These are phyloP conservation scores for Ophiocordyceps camponoti-leonardi DNA, from an alignment of 2,329 filamentous ascomycete species.

Conservation along the genomic window DNA sequence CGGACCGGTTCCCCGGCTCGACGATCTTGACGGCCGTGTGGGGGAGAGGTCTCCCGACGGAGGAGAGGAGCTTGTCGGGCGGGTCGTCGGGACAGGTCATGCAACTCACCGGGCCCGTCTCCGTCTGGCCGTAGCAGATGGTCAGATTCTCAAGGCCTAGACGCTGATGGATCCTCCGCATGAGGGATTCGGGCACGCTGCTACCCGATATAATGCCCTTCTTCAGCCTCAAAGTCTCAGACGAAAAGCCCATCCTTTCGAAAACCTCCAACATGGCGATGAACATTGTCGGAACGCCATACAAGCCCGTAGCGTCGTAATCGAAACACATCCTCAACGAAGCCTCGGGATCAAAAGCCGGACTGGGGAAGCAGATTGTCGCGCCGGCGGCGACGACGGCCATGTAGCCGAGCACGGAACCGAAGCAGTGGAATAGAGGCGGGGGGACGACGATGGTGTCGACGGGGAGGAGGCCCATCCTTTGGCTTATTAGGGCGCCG, in stretches of 20 bases:
- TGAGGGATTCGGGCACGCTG: constrained; percentile 68
- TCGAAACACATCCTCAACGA: constrained; percentile 41
- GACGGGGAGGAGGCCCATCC: constrained; percentile 60
- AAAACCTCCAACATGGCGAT: constrained; percentile 70
- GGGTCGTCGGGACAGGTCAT: constrained; percentile 75
- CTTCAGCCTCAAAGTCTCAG: not conserved
- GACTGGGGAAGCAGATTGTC: constrained; percentile 67
- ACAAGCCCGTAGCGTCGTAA: constrained; percentile 45
- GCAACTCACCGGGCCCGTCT: constrained; percentile 60
- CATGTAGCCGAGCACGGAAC: constrained; percentile 86
- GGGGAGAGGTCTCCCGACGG: constrained; percentile 67
- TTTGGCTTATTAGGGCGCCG: constrained; percentile 62
- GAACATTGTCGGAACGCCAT: constrained; percentile 93
- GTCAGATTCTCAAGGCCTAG: constrained; percentile 70
- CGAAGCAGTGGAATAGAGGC: constrained; percentile 83
- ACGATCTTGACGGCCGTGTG: constrained; percentile 70
- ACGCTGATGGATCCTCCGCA: constrained; percentile 54
- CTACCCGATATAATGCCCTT: constrained; percentile 89
- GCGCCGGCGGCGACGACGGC: constrained; percentile 70
- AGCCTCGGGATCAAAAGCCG: constrained; percentile 69
- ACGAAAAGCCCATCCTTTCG: constrained; percentile 12
- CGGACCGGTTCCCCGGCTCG: constrained; percentile 39
- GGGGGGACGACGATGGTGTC: constrained; percentile 77
- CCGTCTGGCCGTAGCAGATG: constrained; percentile 95
- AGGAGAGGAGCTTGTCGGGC: constrained; percentile 52